phyloP scores from a whole-genome alignment of 2,329 filamentous ascomycete genomes.

The Sporothrix curviconia region DNA sequence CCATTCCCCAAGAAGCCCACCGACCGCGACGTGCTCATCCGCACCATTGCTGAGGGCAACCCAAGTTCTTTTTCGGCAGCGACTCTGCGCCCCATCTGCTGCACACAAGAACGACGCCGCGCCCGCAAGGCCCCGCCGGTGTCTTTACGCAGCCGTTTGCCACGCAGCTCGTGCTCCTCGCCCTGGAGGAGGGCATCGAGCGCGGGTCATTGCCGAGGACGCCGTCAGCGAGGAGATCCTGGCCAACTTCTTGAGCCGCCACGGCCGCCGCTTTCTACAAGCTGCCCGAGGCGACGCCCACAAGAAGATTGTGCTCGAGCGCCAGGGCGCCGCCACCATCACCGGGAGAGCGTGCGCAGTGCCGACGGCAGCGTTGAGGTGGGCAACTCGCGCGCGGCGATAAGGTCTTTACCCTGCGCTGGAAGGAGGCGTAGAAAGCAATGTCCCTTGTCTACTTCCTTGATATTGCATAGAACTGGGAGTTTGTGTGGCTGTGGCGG shows the following conservation, averaged over 20 bases:
- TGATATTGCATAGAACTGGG: background rate
- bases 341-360: slow-evolving; percentile 32
- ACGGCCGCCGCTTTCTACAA: slow-evolving; percentile 50
- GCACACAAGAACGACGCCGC: slow-evolving; percentile 44
- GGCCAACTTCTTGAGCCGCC: slow-evolving; percentile 46
- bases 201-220: slow-evolving; percentile 44
- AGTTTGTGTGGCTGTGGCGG: background rate
- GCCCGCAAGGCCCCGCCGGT: slow-evolving; percentile 57
- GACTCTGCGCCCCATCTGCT: slow-evolving; percentile 65
- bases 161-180: slow-evolving; percentile 50
- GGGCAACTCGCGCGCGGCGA: slow-evolving; percentile 36
- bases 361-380: slow-evolving; percentile 36
- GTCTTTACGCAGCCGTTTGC: slow-evolving; percentile 75
- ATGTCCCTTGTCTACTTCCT: too few relatives aligned
- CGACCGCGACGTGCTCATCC: slow-evolving; percentile 65
- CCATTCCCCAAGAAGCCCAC: slow-evolving; percentile 66
- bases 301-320: slow-evolving; percentile 32
- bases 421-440: slow-evolving; percentile 23
- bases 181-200: slow-evolving; percentile 55
- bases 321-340: slow-evolving; percentile 36
- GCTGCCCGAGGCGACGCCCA: slow-evolving; percentile 27
- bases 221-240: slow-evolving; percentile 51
- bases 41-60: slow-evolving; percentile 52
- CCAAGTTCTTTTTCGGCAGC: slow-evolving; percentile 65
- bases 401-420: slow-evolving; percentile 36